Base-by-base conservation (phyloP, 2,329 filamentous ascomycete species). In the Fusarium camptoceras region DNA sequence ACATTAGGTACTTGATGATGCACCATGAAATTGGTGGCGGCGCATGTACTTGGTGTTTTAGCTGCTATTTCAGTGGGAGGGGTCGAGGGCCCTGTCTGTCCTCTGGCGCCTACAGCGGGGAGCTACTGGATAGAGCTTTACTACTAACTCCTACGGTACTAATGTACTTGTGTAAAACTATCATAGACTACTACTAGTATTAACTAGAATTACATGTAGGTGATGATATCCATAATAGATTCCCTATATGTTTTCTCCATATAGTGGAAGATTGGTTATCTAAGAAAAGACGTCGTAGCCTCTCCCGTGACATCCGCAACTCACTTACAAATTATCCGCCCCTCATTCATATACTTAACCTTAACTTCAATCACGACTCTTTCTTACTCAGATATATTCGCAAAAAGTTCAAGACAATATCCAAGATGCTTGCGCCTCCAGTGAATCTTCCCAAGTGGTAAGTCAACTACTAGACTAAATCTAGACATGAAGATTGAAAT, bases 391-490 rank as follows among this genome's bases (percentile, higher is more conserved):
- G 20, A 18, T 12, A 39, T 22, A 25, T 22, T 22, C 28, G 9
- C 37, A 25, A 39, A 12, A 5, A 48, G 14, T n/a, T 27, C 34
- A 46, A 34, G n/a, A 22, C 25, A n/a, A 43, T 14, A 22, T 43
- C 28, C 34, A 59, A 55, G 24, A 87, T 87, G 85, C 83, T 88
- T 42, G 79, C 78, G 6, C 71, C 82, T 10, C 85, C 86, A 4
- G 79, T 88, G 41, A 88, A 88, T 76, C 78, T 88, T 72, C 86
- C 86, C 64, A 88, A 87, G 76, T 88, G 86, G 86, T 88, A 71
- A 82, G 84, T 79, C 58, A 57, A 59, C 27, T 28, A 27, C 24
- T 24, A 37, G 12, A 43, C 14, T 27, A 30, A 28, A 24, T 16
- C 49, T 41, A n/a, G 34, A 24, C n/a, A 25, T 31, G 31, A 49